Conservation (phyloP, 306 rosid species). For the Lithocarpus polystachyus region DNA sequence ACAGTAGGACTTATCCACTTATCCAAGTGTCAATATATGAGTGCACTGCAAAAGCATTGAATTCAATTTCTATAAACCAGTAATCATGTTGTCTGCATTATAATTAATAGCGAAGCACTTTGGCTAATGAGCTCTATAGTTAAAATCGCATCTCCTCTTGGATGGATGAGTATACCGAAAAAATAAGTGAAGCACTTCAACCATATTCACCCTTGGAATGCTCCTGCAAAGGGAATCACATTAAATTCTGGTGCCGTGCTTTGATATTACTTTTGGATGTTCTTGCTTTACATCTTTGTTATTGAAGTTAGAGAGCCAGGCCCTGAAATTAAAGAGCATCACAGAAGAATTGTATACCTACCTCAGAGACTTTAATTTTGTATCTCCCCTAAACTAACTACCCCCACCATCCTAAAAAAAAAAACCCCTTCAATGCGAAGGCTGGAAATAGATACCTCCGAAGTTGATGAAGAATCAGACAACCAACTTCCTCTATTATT, state of each 20-base stretch:
- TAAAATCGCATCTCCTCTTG: no score
- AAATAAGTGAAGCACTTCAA: not conserved
- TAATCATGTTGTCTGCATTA: not conserved
- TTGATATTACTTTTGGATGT: not conserved
- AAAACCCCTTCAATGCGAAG: not conserved
- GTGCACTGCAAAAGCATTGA: not conserved
- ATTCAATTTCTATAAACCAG: not conserved
- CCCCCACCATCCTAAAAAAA: not conserved
- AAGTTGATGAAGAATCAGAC: constrained; percentile 52
- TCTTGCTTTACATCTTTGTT: not conserved
- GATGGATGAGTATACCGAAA: no score
- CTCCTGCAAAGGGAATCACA: not conserved
- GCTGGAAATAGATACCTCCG: constrained; percentile 55
- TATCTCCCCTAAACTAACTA: not conserved
- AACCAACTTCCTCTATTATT: constrained; percentile 53
- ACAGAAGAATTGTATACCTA: not conserved
- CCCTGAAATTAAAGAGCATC: not conserved
- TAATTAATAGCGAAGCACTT: not conserved
- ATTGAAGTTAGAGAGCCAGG: not conserved
- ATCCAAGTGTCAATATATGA: no score
- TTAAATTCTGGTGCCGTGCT: not conserved
- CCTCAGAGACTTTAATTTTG: not conserved
- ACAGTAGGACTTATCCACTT: no score
- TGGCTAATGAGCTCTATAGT: not conserved
- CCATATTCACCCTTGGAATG: not conserved